These are phyloP conservation scores for Agrocybe chaxingu DNA, from an alignment of 768 basidiomycete species.

Conservation along the genomic window DNA sequence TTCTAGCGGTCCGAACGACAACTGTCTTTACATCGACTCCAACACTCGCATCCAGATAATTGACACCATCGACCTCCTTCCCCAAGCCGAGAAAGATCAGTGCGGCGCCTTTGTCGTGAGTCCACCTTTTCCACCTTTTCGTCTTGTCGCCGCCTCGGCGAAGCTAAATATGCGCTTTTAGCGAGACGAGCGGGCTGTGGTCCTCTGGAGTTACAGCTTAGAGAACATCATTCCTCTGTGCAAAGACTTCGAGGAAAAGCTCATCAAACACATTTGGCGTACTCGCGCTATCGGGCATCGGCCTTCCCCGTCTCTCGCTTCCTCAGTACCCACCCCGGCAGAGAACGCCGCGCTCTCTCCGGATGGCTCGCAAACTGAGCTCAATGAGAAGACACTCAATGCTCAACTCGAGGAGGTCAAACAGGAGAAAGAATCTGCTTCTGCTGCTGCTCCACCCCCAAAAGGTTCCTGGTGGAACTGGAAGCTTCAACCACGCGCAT, in stretches of 20 bases:
- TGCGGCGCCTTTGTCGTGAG: constrained; percentile 77
- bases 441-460: constrained; percentile 13
- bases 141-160: neutral
- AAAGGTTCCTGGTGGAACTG: constrained; percentile 42
- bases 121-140: constrained; percentile 9
- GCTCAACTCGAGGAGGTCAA: constrained; percentile 17
- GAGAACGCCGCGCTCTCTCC: constrained; percentile 16
- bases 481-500: constrained; percentile 35
- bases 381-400: constrained; percentile 31
- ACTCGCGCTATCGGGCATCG: constrained; percentile 19
- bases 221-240: constrained; percentile 64
- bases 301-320: constrained; percentile 10
- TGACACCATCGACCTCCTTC: constrained; percentile 61
- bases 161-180: constrained; percentile 8
- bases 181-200: constrained; percentile 74
- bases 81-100: constrained; percentile 83
- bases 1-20: constrained; percentile 45
- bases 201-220: constrained; percentile 79
- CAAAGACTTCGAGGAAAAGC: constrained; percentile 70
- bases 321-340: constrained; percentile 10
- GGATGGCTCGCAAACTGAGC: constrained; percentile 21
- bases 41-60: constrained; percentile 86
- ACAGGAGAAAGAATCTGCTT: constrained; percentile 16
- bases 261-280: constrained; percentile 82
- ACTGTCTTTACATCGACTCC: constrained; percentile 66